These are phyloP conservation scores for Bacidia gigantensis DNA, from an alignment of 495 filamentous ascomycete genomes.

Conservation along the genomic window DNA sequence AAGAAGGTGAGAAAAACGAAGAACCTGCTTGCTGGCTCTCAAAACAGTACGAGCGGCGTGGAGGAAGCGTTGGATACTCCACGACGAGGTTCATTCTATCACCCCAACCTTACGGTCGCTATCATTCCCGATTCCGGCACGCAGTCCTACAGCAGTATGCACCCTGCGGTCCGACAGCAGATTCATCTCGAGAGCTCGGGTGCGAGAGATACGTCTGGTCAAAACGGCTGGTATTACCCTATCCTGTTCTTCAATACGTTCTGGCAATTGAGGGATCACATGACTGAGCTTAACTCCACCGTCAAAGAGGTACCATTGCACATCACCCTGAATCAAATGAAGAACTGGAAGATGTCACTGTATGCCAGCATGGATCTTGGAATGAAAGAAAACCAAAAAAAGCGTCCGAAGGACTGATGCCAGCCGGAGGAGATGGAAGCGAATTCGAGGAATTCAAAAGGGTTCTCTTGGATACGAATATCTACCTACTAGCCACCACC, in stretches of 20 bases:
- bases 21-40: conserved; percentile 56
- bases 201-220: conserved; percentile 63
- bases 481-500: conserved; percentile 75
- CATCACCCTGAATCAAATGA: conserved; percentile 67
- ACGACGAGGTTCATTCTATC: conserved; percentile 73
- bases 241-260: conserved; percentile 88
- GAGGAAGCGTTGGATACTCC: conserved; percentile 41
- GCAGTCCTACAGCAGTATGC: conserved; percentile 48
- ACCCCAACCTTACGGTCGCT: conserved; percentile 84
- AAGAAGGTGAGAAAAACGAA: conserved; percentile 88
- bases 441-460: conserved; percentile 96
- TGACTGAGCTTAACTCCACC: conserved; percentile 86
- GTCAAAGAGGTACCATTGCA: conserved; percentile 70
- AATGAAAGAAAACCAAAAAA: conserved; percentile 65
- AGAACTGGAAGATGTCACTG: conserved; percentile 83
- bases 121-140: conserved; percentile 71
- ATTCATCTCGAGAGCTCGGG: conserved; percentile 60
- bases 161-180: conserved; percentile 63
- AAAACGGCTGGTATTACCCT: conserved; percentile 96
- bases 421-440: conserved; percentile 56
- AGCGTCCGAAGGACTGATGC: conserved; percentile 46
- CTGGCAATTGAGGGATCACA: conserved; percentile 86
- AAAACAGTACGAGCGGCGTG: conserved; percentile 17
- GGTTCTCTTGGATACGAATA: conserved; percentile 85
- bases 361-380: conserved; percentile 75